Conservation (phyloP, 345 rosid genomes). For the Eucalyptus camaldulensis region DNA sequence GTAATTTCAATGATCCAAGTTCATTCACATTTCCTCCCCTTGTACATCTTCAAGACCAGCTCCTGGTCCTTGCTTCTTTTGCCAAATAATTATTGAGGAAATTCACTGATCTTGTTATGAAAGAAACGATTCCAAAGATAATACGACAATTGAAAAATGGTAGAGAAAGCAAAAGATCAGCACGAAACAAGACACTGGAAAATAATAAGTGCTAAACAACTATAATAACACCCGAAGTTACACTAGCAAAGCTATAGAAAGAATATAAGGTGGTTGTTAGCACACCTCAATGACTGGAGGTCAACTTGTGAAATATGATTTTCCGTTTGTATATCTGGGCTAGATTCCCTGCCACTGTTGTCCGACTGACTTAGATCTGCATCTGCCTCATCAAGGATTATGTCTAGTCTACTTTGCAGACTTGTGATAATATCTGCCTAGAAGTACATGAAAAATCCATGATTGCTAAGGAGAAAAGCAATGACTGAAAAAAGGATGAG, state of each 20-base stretch:
- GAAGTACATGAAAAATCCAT: background rate
- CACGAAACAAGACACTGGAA: background rate
- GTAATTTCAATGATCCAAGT: background rate
- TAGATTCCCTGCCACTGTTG: slow-evolving; percentile 12
- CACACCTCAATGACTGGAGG: slow-evolving; percentile 43
- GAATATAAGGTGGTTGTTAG: background rate
- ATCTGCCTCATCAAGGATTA: slow-evolving; percentile 72
- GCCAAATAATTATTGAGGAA: background rate
- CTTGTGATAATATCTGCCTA: slow-evolving; percentile 82
- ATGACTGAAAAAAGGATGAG: background rate
- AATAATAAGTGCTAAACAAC: background rate
- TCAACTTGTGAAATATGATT: slow-evolving; percentile 27
- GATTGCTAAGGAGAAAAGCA: background rate
- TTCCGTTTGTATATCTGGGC: slow-evolving; percentile 2
- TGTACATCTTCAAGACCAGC: background rate
- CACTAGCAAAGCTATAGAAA: background rate
- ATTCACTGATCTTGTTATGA: background rate
- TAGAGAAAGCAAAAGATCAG: background rate
- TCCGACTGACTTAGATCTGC: slow-evolving; percentile 14
- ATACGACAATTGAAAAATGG: background rate
- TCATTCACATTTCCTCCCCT: background rate
- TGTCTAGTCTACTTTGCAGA: slow-evolving; percentile 80
- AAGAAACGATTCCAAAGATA: background rate
- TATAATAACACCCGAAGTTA: background rate
- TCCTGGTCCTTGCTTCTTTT: background rate